A percentile compares a stretch with the other conserved stretches of the same genome.
phyloP scores from a whole-genome alignment of 2,329 filamentous ascomycete genomes.

The Aspergillus melleus region DNA sequence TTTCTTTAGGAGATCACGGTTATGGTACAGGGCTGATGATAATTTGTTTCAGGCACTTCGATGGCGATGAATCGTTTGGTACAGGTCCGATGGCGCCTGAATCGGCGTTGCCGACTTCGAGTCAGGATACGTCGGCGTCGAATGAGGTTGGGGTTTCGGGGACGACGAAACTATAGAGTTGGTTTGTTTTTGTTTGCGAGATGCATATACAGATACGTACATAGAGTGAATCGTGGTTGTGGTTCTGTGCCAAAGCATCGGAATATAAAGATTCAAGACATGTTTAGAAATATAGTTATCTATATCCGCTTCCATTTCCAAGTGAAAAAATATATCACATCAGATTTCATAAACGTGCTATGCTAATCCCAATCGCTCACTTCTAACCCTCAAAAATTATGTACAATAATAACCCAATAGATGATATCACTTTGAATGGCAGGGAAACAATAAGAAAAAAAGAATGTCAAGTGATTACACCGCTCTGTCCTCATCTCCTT shows the following conservation, averaged over 20 bases:
- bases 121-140: slow-evolving; percentile 3
- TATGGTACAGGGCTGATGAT: background rate
- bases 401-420: slow-evolving; percentile 2
- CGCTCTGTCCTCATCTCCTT: slow-evolving; percentile 6
- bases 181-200: too few species aligned
- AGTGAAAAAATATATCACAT: background rate
- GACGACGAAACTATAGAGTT: slow-evolving; percentile 5
- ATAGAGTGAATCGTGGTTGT: too few species aligned
- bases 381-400: background rate
- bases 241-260: too few species aligned
- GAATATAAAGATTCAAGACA: background rate
- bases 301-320: background rate
- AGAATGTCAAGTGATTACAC: background rate
- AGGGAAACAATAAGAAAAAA: background rate
- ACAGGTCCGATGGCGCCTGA: slow-evolving; percentile 30
- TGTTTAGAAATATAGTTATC: too few species aligned
- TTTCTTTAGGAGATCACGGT: slow-evolving; percentile 26
- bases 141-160: background rate
- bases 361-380: slow-evolving; percentile 5
- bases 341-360: background rate
- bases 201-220: background rate
- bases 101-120: slow-evolving; percentile 18
- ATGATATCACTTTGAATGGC: background rate
- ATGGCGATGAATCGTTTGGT: slow-evolving; percentile 49
- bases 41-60: slow-evolving; percentile 41